Evolutionary conservation across 768 basidiomycete genomes (phyloP).

Genomic region (Podaxis sp.): DNA sequence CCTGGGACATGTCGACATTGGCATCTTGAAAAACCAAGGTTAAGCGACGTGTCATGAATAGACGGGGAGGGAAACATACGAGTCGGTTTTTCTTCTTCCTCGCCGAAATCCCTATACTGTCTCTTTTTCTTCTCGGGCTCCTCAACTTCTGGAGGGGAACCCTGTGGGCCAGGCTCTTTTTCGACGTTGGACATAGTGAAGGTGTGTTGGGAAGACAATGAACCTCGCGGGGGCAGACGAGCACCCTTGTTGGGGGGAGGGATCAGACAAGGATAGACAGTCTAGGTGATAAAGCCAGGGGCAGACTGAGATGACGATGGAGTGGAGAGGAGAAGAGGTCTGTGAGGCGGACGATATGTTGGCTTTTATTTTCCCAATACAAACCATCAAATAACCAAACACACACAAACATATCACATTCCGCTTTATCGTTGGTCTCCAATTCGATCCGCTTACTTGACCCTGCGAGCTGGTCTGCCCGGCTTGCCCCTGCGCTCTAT

Average conservation of each 20-base stretch:
- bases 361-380: slow-evolving; percentile 14
- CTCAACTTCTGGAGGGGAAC: slow-evolving; percentile 23
- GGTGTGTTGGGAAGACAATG: not conserved
- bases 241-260: slow-evolving; percentile 9
- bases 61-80: slow-evolving; percentile 45
- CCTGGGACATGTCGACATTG: slow-evolving; percentile 80
- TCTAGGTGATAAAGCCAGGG: slow-evolving; percentile 6
- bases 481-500: slow-evolving; percentile 2
- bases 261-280: slow-evolving; percentile 6
- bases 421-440: slow-evolving; percentile 7
- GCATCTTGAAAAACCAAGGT: slow-evolving; percentile 49
- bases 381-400: slow-evolving; percentile 15
- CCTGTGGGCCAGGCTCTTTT: slow-evolving; percentile 64
- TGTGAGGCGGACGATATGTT: slow-evolving; percentile 16
- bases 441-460: slow-evolving; percentile 12
- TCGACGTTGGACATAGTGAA: slow-evolving; percentile 20
- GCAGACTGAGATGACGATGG: slow-evolving; percentile 1
- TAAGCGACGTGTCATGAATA: slow-evolving; percentile 19
- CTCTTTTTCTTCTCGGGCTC: slow-evolving; percentile 55
- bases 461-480: slow-evolving; percentile 8
- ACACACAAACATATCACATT: slow-evolving; percentile 4
- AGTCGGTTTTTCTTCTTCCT: slow-evolving; percentile 64
- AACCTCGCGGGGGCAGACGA: slow-evolving; percentile 3
- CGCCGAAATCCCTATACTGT: slow-evolving; percentile 84
- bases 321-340: slow-evolving; percentile 14